phyloP scores from a whole-genome alignment of 2,329 filamentous ascomycete species.

The Trichoderma sp. region DNA sequence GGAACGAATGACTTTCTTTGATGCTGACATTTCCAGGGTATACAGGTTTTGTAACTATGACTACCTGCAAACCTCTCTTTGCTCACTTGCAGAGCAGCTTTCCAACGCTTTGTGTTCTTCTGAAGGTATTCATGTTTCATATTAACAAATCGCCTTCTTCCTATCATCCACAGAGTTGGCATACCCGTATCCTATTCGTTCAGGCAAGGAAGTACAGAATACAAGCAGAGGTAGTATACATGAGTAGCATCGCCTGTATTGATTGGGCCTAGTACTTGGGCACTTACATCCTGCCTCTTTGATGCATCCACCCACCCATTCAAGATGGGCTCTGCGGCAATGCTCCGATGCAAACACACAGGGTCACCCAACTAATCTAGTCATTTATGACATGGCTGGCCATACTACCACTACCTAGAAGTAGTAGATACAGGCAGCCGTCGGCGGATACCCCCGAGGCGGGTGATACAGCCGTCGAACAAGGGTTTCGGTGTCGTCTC shows the following conservation, averaged over 20 bases:
- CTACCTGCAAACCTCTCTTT: not conserved
- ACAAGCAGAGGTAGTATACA: not conserved
- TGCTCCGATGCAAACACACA: slow-evolving; percentile 20
- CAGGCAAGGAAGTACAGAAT: not conserved
- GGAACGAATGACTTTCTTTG: not conserved
- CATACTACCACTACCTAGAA: not conserved
- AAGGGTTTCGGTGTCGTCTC: slow-evolving; percentile 13
- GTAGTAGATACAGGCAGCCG: not conserved
- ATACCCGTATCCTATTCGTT: not conserved
- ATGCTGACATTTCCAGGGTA: not conserved
- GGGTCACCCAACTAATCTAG: slow-evolving; percentile 8
- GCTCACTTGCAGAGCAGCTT: not conserved
- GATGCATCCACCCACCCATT: not conserved
- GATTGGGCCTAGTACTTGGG: slow-evolving; percentile 4
- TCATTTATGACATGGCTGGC: slow-evolving; percentile 18
- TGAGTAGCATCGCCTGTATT: not conserved
- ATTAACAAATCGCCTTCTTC: not conserved
- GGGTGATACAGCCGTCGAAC: slow-evolving; percentile 2
- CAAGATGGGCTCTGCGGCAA: not conserved
- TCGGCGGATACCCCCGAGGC: slow-evolving; percentile 11
- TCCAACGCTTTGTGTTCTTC: not conserved
- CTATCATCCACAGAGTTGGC: not conserved
- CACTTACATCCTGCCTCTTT: not conserved
- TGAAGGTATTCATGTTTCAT: not conserved
- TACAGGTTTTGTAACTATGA: not conserved